These are phyloP conservation scores for Candida sanyiensis DNA, from an alignment of 805 yeast genomes.

Conservation along the genomic window DNA sequence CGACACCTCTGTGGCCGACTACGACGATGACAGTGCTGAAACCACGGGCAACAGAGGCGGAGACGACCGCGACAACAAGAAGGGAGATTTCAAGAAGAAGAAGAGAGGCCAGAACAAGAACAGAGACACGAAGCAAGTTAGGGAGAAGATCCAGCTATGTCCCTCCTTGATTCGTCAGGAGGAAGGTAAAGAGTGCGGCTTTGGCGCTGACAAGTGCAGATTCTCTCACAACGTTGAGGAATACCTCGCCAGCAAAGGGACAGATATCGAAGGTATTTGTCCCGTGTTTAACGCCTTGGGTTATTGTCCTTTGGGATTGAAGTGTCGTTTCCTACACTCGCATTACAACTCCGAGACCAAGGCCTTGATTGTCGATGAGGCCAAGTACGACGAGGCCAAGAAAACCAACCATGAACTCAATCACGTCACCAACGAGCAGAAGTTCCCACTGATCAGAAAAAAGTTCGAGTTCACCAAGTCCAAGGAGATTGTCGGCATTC, in stretches of 20 bases:
- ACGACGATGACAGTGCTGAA: slow-evolving; percentile 45
- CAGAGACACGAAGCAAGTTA: slow-evolving; percentile 66
- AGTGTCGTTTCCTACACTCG: slow-evolving; percentile 83
- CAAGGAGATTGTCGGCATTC: slow-evolving; percentile 51
- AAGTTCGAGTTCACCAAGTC: slow-evolving; percentile 53
- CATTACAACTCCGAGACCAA: slow-evolving; percentile 51
- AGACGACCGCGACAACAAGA: slow-evolving; percentile 35
- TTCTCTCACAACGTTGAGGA: slow-evolving; percentile 67
- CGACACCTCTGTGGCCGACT: slow-evolving; percentile 19
- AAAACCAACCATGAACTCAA: slow-evolving; percentile 55
- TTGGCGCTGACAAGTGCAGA: slow-evolving; percentile 67
- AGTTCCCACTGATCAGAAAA: slow-evolving; percentile 39
- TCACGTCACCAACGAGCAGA: slow-evolving; percentile 41
- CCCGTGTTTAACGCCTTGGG: slow-evolving; percentile 83
- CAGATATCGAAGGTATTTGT: slow-evolving; percentile 71
- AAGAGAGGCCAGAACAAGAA: slow-evolving; percentile 79
- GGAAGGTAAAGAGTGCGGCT: slow-evolving; percentile 42
- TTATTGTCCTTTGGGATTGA: slow-evolving; percentile 85
- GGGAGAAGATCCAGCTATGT: slow-evolving; percentile 63
- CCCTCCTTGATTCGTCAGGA: slow-evolving; percentile 54
- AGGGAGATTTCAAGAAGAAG: slow-evolving; percentile 31
- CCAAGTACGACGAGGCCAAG: slow-evolving; percentile 30
- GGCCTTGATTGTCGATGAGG: slow-evolving; percentile 39
- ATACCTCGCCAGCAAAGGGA: slow-evolving; percentile 61
- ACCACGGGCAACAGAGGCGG: slow-evolving; percentile 34